Base-by-base conservation (phyloP, 2,329 filamentous ascomycete genomes). In the Torrubiellomyces zombiae region DNA sequence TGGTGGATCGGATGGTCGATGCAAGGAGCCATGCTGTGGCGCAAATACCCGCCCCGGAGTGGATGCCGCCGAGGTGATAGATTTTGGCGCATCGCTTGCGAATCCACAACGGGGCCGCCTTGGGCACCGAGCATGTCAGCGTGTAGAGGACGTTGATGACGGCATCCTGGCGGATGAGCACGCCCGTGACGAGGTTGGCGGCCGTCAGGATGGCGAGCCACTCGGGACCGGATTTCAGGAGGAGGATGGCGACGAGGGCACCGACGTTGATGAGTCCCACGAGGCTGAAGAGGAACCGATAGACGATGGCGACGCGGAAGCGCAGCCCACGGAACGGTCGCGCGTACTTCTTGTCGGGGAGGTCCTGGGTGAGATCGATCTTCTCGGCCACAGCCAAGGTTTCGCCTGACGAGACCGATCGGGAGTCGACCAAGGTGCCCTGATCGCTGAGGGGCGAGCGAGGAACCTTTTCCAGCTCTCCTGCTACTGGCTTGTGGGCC, bases 211-310 rank as follows among this genome's bases (percentile, higher is more conserved):
- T 51, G 16, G 43, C 48, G 4, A 61, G 38, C 47, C 49, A 53
- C 31, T 55, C 36, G 6, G 45, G 30, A 23, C 43, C 38, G 17
- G 48, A 31, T 13, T 39, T 38, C 21, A 50, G 37, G 25, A 50
- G 35, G 17, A 60, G 35, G 26, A 63, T 45, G 27, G 48, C 44
- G 33, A 55, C 39, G 25, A 65, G 49, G 16, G 60, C 63, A 15
- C 50, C 51, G 21, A 60, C 36, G 34, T 72, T 72, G 32, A 50
- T 39, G 18, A 67, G 34, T 31, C 62, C 56, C 16, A 66, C 49
- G 7, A 67, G 25, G 20, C 60, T 58, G 43, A 72, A 70, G 7
- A 72, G 56, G 4, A 60, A 56, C 13, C 67, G 57, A 36, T 72
- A 72, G 14, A 60, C 50, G 26, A 61, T 62, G 37, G 67, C 52